Evolutionary conservation across 179 eudicot genomes (phyloP).

Genomic region (Vitellaria paradoxa): DNA sequence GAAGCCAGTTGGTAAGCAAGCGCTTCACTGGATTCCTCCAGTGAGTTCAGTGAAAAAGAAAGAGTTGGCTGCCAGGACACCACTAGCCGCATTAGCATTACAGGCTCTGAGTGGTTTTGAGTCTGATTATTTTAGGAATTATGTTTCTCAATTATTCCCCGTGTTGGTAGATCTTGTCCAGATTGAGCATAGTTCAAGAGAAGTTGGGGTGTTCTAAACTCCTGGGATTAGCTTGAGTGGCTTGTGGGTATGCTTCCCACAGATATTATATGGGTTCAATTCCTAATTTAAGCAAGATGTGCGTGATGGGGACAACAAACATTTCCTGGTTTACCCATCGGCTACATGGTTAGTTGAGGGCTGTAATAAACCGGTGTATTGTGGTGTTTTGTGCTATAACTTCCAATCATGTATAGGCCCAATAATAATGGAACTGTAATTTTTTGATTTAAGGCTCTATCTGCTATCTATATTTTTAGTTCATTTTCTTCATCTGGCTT

Average conservation of each 20-base stretch:
- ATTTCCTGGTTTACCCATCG: too few relatives aligned
- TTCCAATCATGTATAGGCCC: conserved; percentile 67
- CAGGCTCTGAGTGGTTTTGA: conserved; percentile 50
- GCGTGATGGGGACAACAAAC: too few relatives aligned
- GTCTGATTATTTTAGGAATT: conserved; percentile 48
- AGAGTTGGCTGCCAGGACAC: conserved; percentile 79
- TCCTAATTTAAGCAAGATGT: too few relatives aligned
- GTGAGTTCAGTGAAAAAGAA: conserved; percentile 76
- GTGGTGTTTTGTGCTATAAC: conserved; percentile 39
- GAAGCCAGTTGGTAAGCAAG: conserved; percentile 27
- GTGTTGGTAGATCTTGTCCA: conserved; percentile 62
- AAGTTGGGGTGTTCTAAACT: conserved; percentile 44
- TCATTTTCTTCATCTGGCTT: too few relatives aligned
- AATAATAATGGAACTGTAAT: conserved; percentile 34
- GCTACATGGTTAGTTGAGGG: too few relatives aligned
- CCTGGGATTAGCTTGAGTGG: too few relatives aligned
- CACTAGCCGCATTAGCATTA: conserved; percentile 63
- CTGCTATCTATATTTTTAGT: too few relatives aligned
- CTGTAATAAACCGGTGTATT: too few relatives aligned
- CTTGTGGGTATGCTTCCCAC: too few relatives aligned
- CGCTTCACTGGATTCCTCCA: conserved; percentile 71
- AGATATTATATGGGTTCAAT: too few relatives aligned
- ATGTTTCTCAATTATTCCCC: conserved; percentile 61
- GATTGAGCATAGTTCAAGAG: conserved; percentile 58
- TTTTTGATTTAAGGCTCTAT: neutral